Evolutionary conservation across 2,329 filamentous ascomycete genomes (phyloP).

Genomic region (Bipolaris victoriae): DNA sequence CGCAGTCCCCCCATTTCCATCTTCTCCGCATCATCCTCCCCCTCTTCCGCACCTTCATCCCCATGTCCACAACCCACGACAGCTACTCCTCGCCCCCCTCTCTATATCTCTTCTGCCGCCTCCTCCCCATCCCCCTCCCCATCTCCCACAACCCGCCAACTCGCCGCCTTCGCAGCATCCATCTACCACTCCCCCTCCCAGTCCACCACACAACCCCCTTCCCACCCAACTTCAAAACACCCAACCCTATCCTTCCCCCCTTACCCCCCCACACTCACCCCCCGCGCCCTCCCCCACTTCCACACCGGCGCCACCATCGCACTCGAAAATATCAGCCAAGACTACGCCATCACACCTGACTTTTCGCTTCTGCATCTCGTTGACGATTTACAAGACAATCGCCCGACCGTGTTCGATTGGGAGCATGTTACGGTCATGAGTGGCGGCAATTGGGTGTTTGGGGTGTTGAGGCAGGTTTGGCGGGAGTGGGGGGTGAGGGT

Average conservation of each 20-base stretch:
- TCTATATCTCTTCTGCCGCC: no score
- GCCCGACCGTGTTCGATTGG: conserved; percentile 7
- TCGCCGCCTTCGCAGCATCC: no score
- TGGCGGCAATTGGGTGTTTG: conserved; percentile 11
- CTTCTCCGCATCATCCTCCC: no score
- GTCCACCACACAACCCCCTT: no score
- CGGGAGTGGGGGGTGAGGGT: not conserved
- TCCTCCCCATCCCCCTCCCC: no score
- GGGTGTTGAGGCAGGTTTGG: not conserved
- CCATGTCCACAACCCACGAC: no score
- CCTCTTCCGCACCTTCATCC: no score
- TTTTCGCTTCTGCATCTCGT: not conserved
- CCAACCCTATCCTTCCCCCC: not conserved
- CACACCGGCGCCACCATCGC: conserved; percentile 10
- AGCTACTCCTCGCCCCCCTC: no score
- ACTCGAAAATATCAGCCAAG: conserved; percentile 8
- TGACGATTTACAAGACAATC: conserved; percentile 2
- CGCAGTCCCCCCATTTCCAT: no score
- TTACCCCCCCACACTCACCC: not conserved
- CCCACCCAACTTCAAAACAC: no score
- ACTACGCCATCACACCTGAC: not conserved
- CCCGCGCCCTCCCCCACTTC: conserved; percentile 7
- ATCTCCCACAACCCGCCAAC: no score
- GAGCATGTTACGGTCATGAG: conserved; percentile 10
- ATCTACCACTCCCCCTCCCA: no score